phyloP scores from a whole-genome alignment of 352 stramenopile species.

The Pythium dissimile region DNA sequence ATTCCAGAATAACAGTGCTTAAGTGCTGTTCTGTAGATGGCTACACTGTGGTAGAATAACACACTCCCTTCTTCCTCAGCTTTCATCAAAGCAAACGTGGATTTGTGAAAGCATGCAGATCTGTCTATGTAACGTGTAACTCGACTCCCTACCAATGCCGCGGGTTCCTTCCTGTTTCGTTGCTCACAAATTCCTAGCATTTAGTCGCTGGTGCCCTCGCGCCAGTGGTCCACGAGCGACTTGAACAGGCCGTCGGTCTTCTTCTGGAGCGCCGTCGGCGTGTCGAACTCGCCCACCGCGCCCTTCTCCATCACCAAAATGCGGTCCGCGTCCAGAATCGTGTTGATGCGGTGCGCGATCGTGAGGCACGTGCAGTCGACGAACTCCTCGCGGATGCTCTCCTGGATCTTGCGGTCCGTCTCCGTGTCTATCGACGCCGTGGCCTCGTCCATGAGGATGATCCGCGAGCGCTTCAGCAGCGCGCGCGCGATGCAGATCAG shows the following conservation, averaged over 20 bases:
- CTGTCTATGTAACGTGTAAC: no score
- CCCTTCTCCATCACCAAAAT: slow-evolving; percentile 96
- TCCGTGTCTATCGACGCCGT: slow-evolving; percentile 91
- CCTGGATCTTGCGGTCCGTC: slow-evolving; percentile 89
- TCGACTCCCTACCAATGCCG: no score
- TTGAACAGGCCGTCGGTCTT: slow-evolving; percentile 73
- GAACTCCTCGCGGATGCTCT: slow-evolving; percentile 37
- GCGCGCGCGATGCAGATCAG: slow-evolving; percentile 93
- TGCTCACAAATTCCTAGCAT: background rate
- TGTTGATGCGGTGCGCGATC: slow-evolving; percentile 97
- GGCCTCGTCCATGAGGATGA: slow-evolving; percentile 98
- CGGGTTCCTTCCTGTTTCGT: background rate
- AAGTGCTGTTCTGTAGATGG: no score
- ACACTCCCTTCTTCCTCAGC: no score
- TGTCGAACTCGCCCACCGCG: slow-evolving; percentile 92
- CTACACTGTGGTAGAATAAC: no score
- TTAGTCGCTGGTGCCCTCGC: slow-evolving; percentile 31
- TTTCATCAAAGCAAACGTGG: no score
- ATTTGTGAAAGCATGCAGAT: background rate
- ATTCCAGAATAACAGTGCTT: no score
- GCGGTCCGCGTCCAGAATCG: slow-evolving; percentile 94
- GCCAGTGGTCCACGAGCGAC: slow-evolving; percentile 73
- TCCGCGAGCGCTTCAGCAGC: slow-evolving; percentile 81
- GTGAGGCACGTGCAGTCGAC: slow-evolving; percentile 93
- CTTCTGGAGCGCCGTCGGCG: slow-evolving; percentile 67